Conservation (phyloP, 257 asterid species). For the Solanum piurae region DNA sequence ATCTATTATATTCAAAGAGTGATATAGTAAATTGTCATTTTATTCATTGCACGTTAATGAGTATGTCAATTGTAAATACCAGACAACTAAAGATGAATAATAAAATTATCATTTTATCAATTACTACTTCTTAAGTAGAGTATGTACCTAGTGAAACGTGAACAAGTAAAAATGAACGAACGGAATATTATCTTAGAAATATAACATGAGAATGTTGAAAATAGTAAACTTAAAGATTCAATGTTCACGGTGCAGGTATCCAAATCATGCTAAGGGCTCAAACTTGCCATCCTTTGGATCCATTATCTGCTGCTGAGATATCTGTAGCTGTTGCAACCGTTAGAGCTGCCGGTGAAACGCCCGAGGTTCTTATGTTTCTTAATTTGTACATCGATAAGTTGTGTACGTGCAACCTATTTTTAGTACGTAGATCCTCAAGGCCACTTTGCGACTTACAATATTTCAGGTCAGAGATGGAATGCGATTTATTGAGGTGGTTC, state of each 20-base stretch:
- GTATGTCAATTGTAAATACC: too few species aligned
- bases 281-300: constrained; percentile 86
- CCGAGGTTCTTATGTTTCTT: constrained; percentile 46
- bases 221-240: not conserved
- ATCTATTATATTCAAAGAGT: not conserved
- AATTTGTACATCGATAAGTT: not conserved
- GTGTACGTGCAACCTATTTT: not conserved
- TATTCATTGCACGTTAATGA: not conserved
- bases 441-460: not conserved
- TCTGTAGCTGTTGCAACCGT: constrained; percentile 89
- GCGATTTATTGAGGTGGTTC: constrained; percentile 85
- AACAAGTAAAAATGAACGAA: not conserved
- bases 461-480: constrained; percentile 91
- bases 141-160: not conserved
- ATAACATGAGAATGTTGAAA: not conserved
- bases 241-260: constrained; percentile 35
- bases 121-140: not conserved
- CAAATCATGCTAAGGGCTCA: constrained; percentile 60
- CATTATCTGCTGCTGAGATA: constrained; percentile 80
- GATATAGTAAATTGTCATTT: not conserved
- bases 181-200: not conserved
- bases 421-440: not conserved
- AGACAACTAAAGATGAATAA: too few species aligned
- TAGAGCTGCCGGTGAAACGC: constrained; percentile 97
- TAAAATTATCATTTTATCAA: not conserved